Evolutionary conservation across 2,329 filamentous ascomycete species (phyloP).

Genomic region (Fusarium udum): DNA sequence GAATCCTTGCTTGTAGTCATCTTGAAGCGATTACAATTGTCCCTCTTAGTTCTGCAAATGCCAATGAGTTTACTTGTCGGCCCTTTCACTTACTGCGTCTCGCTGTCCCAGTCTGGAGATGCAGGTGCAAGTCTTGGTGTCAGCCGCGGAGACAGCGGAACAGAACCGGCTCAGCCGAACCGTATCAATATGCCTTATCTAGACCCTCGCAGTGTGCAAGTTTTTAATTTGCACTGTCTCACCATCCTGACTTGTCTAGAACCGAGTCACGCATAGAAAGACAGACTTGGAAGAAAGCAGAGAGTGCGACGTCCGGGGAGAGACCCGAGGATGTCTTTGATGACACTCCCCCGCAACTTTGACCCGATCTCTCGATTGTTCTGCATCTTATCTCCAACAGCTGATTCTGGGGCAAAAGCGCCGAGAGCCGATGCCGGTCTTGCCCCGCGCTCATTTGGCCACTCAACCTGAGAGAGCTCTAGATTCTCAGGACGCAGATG

Average conservation of each 20-base stretch:
- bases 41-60: background rate
- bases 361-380: background rate
- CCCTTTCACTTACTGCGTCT: background rate
- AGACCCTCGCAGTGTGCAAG: background rate
- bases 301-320: background rate
- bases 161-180: background rate
- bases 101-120: background rate
- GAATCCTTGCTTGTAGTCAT: fast-evolving
- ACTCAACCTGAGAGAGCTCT: background rate
- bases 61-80: background rate
- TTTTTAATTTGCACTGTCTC: background rate
- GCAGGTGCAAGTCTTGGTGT: background rate
- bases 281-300: background rate
- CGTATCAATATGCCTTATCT: background rate
- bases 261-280: background rate
- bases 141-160: background rate
- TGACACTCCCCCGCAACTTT: background rate
- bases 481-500: background rate
- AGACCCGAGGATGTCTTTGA: background rate
- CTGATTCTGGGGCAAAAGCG: background rate
- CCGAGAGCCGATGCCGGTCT: background rate
- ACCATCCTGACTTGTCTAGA: background rate
- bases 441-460: background rate
- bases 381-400: background rate
- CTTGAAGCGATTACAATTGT: background rate